These are phyloP conservation scores for Limonium bicolor DNA, from an alignment of 148 eudicot species.

Conservation along the genomic window DNA sequence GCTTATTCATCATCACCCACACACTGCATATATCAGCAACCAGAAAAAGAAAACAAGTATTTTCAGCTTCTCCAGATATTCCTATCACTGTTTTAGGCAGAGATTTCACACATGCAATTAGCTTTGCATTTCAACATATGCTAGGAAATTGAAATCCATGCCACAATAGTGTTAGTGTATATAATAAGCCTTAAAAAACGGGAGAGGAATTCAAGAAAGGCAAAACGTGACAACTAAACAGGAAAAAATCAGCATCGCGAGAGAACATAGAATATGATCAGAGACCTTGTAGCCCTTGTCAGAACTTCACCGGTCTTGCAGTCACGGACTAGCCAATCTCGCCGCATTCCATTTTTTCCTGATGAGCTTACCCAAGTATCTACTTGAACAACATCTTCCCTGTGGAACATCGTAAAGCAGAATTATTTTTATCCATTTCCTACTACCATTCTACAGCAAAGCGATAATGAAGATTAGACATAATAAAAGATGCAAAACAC, in stretches of 20 bases:
- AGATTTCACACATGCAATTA: not conserved
- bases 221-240: not conserved
- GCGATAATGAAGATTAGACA: not conserved
- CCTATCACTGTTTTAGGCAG: not conserved
- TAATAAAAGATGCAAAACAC: too few species aligned
- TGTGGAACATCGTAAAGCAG: constrained; percentile 14
- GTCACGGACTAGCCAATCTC: constrained; percentile 84
- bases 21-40: constrained; percentile 27
- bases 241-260: too few species aligned
- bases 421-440: not conserved
- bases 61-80: not conserved
- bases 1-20: constrained; percentile 98
- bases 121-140: too few species aligned
- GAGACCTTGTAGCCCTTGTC: constrained; percentile 88
- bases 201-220: not conserved
- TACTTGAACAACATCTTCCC: constrained; percentile 97
- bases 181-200: not conserved
- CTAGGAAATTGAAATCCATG: not conserved
- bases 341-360: constrained; percentile 93
- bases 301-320: constrained; percentile 66
- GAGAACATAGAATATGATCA: constrained; percentile 1
- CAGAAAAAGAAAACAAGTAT: not conserved
- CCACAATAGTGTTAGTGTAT: not conserved
- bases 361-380: constrained; percentile 92
- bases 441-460: not conserved